Base-by-base conservation (phyloP, 805 yeast species). In the Sugiyamaella valdiviana region DNA sequence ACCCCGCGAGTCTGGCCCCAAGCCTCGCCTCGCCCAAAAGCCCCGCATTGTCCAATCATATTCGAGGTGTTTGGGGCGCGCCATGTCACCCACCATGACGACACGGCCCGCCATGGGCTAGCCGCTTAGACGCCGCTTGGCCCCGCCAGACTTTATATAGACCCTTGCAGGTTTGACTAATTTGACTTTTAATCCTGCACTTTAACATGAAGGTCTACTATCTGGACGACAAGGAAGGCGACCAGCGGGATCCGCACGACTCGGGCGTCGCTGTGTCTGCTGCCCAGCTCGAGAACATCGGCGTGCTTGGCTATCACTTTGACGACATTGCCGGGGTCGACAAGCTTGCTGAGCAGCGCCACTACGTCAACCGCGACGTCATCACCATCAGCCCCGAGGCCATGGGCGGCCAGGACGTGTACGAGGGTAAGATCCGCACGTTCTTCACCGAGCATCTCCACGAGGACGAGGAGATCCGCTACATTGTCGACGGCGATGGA, bases 401-500 rank as follows among this genome's bases (percentile, higher is more conserved):
- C 0, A 79, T 88, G 61, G 77, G 79, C 0, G 79, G 82, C 19
- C 80, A 80, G 35, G 82, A 78, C 46, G 82, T 77, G 0, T 78
- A 85, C 59, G 73, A 78, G 54, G 72, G 70, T 44, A 87, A 88
- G 64, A 72, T 91, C 65, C 72, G 76, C 53, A 75, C 68, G 39
- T 89, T 90, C 66, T 86, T 80, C 69, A 71, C 76, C 42, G 96
- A 91, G 62, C 99, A 91, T 66, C 73, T 88, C 46, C 99, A 91
- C 63, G 98, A 91, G 63, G 99, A 91, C 63, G 99, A 91, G 68
- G 99, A 91, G 70, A 91, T 91, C 63, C 73, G 99, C 56, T 91
- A 89, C 67, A 79, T 89, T 46, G 61, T 84, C 16, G 95, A 84
- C 22, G 99, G 99, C 9, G 84, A 80, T 48, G 98, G 99, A 0